Evolutionary conservation across 306 rosid species (phyloP).

Genomic region (Mucuna pruriens): DNA sequence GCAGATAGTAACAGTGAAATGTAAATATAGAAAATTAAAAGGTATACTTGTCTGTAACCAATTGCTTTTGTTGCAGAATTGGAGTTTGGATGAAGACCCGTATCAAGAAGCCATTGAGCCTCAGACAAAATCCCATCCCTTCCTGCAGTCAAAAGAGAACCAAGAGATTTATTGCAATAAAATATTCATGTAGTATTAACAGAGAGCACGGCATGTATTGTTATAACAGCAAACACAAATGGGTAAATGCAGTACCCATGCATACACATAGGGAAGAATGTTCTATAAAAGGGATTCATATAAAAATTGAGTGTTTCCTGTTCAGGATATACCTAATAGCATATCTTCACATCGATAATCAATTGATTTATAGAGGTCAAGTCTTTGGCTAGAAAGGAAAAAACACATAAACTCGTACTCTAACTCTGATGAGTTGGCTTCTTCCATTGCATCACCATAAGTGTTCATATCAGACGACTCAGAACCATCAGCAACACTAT

Average conservation of each 20-base stretch:
- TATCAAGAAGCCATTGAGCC: conserved; percentile 88
- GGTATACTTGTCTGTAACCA: conserved; percentile 88
- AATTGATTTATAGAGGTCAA: conserved; percentile 74
- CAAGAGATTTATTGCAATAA: conserved; percentile 17
- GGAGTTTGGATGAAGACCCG: conserved; percentile 85
- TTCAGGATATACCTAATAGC: conserved; percentile 68
- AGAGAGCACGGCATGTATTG: conserved; percentile 17
- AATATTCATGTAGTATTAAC: neutral
- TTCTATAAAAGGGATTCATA: conserved; percentile 16
- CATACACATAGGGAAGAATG: conserved; percentile 19
- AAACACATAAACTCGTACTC: conserved; percentile 78
- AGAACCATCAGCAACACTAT: conserved; percentile 47
- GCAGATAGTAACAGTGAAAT: conserved; percentile 30
- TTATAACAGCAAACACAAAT: conserved; percentile 18
- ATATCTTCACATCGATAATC: conserved; percentile 93
- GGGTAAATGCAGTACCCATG: neutral
- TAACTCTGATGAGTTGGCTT: conserved; percentile 59
- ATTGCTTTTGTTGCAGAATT: conserved; percentile 89
- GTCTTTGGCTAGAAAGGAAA: conserved; percentile 83
- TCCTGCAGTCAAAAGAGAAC: conserved; percentile 56
- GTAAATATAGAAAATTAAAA: conserved; percentile 21
- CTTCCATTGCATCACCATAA: conserved; percentile 42
- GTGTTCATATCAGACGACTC: conserved; percentile 43
- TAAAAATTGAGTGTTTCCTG: conserved; percentile 6
- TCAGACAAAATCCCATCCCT: conserved; percentile 75